Conservation (phyloP, 1,284 basidiomycete species). For the Heterobasidion occidentale region DNA sequence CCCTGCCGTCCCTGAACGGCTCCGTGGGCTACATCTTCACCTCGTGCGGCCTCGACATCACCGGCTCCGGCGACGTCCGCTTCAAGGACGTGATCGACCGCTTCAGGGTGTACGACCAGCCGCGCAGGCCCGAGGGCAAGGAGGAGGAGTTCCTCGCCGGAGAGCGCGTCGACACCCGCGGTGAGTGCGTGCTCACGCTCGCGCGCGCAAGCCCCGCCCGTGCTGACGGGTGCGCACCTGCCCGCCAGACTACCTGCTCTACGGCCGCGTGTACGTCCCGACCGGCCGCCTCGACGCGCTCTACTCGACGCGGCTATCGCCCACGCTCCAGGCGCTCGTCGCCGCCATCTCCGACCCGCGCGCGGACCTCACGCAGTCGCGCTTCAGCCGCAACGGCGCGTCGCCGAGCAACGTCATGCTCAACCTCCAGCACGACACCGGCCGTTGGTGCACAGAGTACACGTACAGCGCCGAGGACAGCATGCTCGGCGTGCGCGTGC, state of each 20-base stretch:
- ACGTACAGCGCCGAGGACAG: conserved; percentile 91
- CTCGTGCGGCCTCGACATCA: conserved; percentile 71
- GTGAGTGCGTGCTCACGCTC: conserved; percentile 33
- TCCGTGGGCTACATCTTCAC: conserved; percentile 92
- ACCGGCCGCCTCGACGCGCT: conserved; percentile 84
- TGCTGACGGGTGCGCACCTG: conserved; percentile 8
- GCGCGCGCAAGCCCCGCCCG: conserved; percentile 9
- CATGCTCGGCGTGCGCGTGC: conserved; percentile 85
- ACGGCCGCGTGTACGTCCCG: conserved; percentile 89
- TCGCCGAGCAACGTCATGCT: conserved; percentile 75
- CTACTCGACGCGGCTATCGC: conserved; percentile 73
- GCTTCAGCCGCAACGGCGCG: conserved; percentile 24
- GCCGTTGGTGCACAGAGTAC: conserved; percentile 91
- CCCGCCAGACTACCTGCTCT: conserved; percentile 76
- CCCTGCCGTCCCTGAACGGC: conserved; percentile 87
- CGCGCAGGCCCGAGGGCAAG: conserved; percentile 64
- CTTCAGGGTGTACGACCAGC: conserved; percentile 76
- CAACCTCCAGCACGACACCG: conserved; percentile 87
- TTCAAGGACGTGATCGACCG: conserved; percentile 87
- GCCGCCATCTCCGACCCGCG: conserved; percentile 73
- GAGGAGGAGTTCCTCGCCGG: conserved; percentile 79
- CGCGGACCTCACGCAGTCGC: conserved; percentile 29
- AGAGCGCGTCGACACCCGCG: conserved; percentile 66
- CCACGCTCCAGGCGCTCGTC: conserved; percentile 64
- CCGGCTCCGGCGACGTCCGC: conserved; percentile 63